Percentiles rank a stretch among this genome's conserved stretches.
These are phyloP conservation scores for Amphicarpaea edgeworthii DNA, from an alignment of 306 rosid genomes.

Conservation along the genomic window DNA sequence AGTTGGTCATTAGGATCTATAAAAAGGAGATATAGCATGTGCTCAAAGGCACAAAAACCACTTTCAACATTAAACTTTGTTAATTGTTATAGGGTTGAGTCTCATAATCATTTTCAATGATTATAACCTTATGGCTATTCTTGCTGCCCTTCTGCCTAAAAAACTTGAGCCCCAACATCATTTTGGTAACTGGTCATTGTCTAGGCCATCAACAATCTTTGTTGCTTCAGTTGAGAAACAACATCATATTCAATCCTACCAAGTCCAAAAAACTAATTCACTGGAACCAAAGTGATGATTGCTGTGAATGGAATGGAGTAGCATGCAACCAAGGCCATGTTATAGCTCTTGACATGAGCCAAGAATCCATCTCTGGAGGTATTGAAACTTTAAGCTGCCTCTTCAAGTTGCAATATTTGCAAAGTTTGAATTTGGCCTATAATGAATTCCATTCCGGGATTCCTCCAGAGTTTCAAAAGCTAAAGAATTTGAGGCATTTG, in stretches of 20 bases:
- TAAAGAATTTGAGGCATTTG: slow-evolving; percentile 18
- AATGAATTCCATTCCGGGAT: not conserved
- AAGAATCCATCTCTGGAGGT: slow-evolving; percentile 4
- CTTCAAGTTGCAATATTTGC: not conserved
- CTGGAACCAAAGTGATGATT: slow-evolving; percentile 16
- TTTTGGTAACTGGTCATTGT: not conserved
- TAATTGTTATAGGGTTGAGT: not conserved
- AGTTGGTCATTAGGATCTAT: not conserved
- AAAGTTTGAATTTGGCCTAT: not conserved
- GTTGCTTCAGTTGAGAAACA: not conserved
- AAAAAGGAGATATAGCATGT: not conserved
- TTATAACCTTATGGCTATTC: not conserved
- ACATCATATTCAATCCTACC: not conserved
- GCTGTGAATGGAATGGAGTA: slow-evolving; percentile 24
- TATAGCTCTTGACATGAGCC: slow-evolving; percentile 12
- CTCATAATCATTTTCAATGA: slow-evolving; percentile 6
- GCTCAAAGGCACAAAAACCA: slow-evolving; percentile 14
- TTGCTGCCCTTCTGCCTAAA: slow-evolving; percentile 9
- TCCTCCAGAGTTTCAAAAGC: not conserved
- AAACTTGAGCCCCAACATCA: not conserved
- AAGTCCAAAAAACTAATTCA: not conserved
- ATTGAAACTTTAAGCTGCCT: not conserved
- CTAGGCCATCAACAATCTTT: slow-evolving; percentile 12
- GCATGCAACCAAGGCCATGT: not conserved
- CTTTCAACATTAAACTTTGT: not conserved